Evolutionary conservation across 2,329 filamentous ascomycete genomes (phyloP).

Genomic region (Calonectria hongkongensis): DNA sequence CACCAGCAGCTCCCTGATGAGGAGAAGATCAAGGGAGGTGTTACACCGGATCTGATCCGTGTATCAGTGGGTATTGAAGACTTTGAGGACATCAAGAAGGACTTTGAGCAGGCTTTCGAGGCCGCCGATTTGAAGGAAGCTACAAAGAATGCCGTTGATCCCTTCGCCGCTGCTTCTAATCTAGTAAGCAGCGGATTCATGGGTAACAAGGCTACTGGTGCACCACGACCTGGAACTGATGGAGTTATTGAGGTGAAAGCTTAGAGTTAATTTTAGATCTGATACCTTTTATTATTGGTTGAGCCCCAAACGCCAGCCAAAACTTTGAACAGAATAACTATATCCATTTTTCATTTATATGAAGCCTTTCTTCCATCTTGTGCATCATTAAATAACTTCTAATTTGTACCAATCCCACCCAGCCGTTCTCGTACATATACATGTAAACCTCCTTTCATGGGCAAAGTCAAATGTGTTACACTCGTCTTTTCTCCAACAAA

Average conservation of each 20-base stretch:
- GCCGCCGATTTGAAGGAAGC: not conserved
- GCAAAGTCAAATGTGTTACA: conserved; percentile 77
- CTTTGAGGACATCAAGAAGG: conserved; percentile 83
- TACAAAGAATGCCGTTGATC: not conserved
- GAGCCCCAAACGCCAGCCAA: not conserved
- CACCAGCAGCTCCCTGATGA: conserved; percentile 82
- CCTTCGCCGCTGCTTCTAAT: not conserved
- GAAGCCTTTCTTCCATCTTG: too few species aligned
- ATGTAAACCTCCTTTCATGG: conserved; percentile 77
- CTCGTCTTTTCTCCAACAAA: conserved; percentile 70
- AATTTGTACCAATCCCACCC: not conserved
- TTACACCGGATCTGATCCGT: conserved; percentile 66
- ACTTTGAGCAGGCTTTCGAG: conserved; percentile 75
- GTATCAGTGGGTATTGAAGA: conserved; percentile 73
- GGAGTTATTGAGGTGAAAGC: conserved; percentile 18
- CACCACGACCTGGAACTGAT: conserved; percentile 9
- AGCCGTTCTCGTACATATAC: conserved; percentile 44
- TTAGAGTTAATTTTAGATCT: not conserved
- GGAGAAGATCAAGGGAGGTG: conserved; percentile 78
- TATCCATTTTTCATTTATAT: not conserved
- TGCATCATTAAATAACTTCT: not conserved
- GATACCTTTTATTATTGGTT: not conserved
- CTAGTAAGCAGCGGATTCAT: conserved; percentile 18
- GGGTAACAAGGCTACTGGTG: conserved; percentile 22
- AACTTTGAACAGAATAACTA: not conserved